These are phyloP conservation scores for Pelargonium citronellum DNA, from an alignment of 441 rosid species.

Conservation along the genomic window DNA sequence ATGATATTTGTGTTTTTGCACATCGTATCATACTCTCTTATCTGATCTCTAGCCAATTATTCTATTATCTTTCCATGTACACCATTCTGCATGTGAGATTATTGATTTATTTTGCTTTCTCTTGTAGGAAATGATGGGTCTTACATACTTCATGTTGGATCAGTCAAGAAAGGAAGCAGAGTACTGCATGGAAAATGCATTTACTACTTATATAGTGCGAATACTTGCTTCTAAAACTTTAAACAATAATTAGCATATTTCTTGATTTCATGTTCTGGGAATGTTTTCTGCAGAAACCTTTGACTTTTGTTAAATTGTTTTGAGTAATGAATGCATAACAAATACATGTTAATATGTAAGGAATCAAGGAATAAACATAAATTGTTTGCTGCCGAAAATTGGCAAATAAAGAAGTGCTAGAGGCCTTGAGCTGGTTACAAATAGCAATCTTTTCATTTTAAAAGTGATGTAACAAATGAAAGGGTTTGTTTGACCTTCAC, in stretches of 20 bases:
- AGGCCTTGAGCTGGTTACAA: not conserved
- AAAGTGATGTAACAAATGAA: not conserved
- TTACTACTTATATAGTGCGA: constrained; percentile 78
- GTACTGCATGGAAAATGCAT: constrained; percentile 98
- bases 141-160: constrained; percentile 87
- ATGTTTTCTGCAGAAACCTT: not conserved
- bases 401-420: not conserved
- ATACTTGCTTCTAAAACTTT: constrained; percentile 21
- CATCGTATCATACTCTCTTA: not conserved
- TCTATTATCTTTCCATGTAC: constrained; percentile 6
- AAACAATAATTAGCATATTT: constrained; percentile 3
- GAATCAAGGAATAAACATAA: not conserved
- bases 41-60: not conserved
- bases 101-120: constrained; percentile 21
- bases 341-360: not conserved
- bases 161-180: constrained; percentile 95
- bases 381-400: not conserved
- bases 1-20: not conserved
- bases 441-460: not conserved
- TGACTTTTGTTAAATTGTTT: not conserved
- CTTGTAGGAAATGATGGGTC: constrained; percentile 96
- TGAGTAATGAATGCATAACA: not conserved
- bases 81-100: constrained; percentile 15
- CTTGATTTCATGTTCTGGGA: not conserved
- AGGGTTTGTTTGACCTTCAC: not conserved